Conservation (phyloP, 2,329 filamentous ascomycete species). For the Neofusicoccum ribis region DNA sequence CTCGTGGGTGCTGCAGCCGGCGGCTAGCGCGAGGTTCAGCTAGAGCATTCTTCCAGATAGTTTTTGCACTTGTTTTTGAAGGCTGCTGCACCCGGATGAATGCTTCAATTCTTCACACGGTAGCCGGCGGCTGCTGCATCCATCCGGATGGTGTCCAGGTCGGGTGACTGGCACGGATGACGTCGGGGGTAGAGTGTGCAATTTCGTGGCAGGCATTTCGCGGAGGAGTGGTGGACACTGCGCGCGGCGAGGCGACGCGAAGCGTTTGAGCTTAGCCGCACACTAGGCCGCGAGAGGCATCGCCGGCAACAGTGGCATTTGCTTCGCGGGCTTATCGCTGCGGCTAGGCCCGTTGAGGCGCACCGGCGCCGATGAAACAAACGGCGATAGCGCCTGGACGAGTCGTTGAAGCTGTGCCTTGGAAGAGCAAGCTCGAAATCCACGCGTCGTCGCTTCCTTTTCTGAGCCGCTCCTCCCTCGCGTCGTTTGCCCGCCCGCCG, state of each 20-base stretch:
- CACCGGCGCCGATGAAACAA: conserved; percentile 1
- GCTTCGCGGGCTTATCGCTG: conserved; percentile 11
- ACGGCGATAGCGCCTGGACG: conserved; percentile 8
- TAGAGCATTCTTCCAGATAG: too few species aligned
- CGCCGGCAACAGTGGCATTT: neutral
- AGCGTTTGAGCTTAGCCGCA: neutral
- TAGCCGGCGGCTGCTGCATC: too few species aligned
- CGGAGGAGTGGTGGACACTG: neutral
- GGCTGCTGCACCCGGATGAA: too few species aligned
- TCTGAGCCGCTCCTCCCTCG: conserved; percentile 2
- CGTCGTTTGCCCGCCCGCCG: neutral
- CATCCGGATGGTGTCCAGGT: neutral
- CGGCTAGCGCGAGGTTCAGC: too few species aligned
- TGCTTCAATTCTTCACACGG: neutral
- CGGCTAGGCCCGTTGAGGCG: neutral
- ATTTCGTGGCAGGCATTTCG: neutral
- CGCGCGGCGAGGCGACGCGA: neutral
- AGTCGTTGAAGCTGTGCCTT: neutral
- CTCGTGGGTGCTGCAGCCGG: too few species aligned
- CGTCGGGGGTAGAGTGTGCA: neutral
- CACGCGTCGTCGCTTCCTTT: conserved; percentile 8
- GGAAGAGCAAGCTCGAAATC: conserved; percentile 5
- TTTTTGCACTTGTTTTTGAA: neutral
- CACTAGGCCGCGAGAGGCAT: neutral
- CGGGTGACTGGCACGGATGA: neutral